Evolutionary conservation across 2,329 filamentous ascomycete genomes (phyloP), one percentile per base, ranked within the genome.

Genomic region (Clonostachys rosea): DNA sequence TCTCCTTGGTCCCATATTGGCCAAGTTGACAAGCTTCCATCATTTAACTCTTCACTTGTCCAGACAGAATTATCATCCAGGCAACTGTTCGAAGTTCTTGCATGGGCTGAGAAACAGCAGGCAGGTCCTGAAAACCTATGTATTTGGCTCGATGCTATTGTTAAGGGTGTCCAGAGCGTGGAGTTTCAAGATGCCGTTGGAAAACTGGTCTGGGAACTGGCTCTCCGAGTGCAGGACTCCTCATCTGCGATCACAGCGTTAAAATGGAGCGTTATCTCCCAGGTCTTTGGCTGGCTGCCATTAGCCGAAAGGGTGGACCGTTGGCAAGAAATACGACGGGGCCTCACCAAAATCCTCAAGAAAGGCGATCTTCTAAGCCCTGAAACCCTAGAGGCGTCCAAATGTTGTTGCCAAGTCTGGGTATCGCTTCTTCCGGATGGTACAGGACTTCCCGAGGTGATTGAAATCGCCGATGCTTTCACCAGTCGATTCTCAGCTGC

Each of bases 1-100:
- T 66, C 62, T 2, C 63, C 65, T 1, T 71, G 68, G 68, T 59
- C 64, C 18, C 51, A 51, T 4, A 51, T 64, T 10, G 55, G 54
- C 5, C 55, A 47, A n/a, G 47, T 40, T 17, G 49, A 47, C 8
- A 53, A 54, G 18, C 48, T 50, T 0, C 47, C 54, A 4, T 49
- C 57, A 18, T 49, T 47, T 12, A 50, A 55, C 42, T 57, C 49
- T n/a, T 47, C 47, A 14, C 49, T 60, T 35, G 54, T 78, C 14
- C 70, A 75, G 48, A 62, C 66, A 12, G 67, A 73, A 4, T 57
- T 78, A 43, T 75, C 70, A 2, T 58, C 65, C 4, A 62, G 66
- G n/a, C 74, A 77, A 48, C 59, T 78, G 7, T 43, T 62, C 3
- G 67, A 67, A 6, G 49, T 76, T 5, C 50, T 79, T 13, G 58